Evolutionary conservation across 176 grass and related monocot species (phyloP).

Genomic region (Carex myosuroides): DNA sequence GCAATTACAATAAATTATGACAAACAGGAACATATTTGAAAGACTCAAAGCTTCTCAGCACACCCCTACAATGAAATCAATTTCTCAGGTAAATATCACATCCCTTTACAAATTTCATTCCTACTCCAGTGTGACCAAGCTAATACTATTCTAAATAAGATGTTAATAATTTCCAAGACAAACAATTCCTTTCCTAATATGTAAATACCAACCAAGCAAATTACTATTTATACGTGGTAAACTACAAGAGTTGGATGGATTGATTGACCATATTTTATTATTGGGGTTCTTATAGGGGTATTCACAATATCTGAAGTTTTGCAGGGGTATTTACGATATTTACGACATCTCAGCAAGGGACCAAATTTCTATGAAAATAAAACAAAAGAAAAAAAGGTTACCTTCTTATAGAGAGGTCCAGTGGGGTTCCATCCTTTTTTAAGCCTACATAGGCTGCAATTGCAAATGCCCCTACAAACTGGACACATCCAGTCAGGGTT

Average conservation of each 20-base stretch:
- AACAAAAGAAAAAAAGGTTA: slow-evolving; percentile 8
- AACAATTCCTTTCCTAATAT: background rate
- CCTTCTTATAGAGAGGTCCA: slow-evolving; percentile 56
- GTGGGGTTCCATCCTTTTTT: slow-evolving; percentile 95
- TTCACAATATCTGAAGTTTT: background rate
- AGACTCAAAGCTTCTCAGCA: background rate
- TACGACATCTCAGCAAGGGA: background rate
- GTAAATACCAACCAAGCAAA: background rate
- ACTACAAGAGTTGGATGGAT: no score
- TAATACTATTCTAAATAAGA: background rate
- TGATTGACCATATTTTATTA: no score
- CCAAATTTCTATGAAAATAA: background rate
- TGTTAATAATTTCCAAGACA: background rate
- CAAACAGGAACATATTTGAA: background rate
- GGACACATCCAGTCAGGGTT: slow-evolving; percentile 82
- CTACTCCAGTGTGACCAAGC: background rate
- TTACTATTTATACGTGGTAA: background rate
- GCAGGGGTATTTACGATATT: background rate
- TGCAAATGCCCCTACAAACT: slow-evolving; percentile 80
- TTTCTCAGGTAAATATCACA: background rate
- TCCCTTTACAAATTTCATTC: background rate
- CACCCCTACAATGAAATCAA: background rate
- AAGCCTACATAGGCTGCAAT: slow-evolving; percentile 81
- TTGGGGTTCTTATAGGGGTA: background rate
- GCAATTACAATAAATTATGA: background rate